Percentiles rank a stretch among this genome's conserved stretches.
Evolutionary conservation across 495 filamentous ascomycete species (phyloP).

Genomic region (Neurospora sp.): DNA sequence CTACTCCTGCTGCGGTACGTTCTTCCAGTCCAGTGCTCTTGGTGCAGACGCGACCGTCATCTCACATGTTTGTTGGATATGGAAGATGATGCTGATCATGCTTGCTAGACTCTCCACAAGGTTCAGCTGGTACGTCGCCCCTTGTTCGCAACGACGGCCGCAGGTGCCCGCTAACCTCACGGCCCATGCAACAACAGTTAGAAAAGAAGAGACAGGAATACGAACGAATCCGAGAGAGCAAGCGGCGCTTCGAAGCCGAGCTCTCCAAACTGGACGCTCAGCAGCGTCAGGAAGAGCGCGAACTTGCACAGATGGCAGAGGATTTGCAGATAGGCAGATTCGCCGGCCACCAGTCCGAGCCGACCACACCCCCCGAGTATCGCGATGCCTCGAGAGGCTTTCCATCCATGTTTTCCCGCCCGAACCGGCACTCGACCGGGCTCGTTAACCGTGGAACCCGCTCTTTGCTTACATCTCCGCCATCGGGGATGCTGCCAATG

Average conservation of each 20-base stretch:
- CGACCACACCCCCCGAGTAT: constrained; percentile 94
- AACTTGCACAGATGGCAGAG: constrained; percentile 72
- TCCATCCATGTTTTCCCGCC: constrained; percentile 61
- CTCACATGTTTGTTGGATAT: not conserved
- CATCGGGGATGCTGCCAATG: constrained; percentile 41
- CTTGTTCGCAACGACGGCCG: not conserved
- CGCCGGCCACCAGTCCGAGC: constrained; percentile 75
- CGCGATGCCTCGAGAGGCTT: constrained; percentile 58
- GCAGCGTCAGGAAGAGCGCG: constrained; percentile 66
- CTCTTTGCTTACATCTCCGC: constrained; percentile 56
- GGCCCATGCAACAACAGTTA: constrained; percentile 43
- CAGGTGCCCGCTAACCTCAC: constrained; percentile 7
- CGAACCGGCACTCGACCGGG: constrained; percentile 72
- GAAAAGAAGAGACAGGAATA: constrained; percentile 88
- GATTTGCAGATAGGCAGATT: constrained; percentile 44
- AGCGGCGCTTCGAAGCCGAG: constrained; percentile 73
- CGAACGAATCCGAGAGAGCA: constrained; percentile 77
- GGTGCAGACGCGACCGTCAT: not conserved
- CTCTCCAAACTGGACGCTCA: constrained; percentile 79
- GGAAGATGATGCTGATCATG: constrained; percentile 3
- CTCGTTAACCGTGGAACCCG: constrained; percentile 63
- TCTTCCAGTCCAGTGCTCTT: not conserved
- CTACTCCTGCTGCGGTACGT: constrained; percentile 28
- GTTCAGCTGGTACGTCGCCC: constrained; percentile 46
- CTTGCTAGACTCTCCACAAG: constrained; percentile 42